phyloP scores from a whole-genome alignment of 306 rosid species.

The Oxytropis ochrocephala region DNA sequence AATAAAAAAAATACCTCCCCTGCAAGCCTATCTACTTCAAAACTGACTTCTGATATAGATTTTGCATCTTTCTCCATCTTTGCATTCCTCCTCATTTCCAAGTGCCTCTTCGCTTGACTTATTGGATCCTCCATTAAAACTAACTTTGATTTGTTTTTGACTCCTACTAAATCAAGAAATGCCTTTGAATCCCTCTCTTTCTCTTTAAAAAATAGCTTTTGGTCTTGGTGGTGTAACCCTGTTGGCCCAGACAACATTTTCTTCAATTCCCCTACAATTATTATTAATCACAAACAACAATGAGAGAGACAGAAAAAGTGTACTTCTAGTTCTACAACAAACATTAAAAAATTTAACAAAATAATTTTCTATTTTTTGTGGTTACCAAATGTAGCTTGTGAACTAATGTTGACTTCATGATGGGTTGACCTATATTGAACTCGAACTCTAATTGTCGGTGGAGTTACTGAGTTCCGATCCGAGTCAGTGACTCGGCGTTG shows the following conservation, averaged over 20 bases:
- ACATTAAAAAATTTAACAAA: background rate
- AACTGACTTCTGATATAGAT: conserved; percentile 68
- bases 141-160: conserved; percentile 72
- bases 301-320: background rate
- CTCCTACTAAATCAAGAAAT: conserved; percentile 74
- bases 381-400: conserved; percentile 58
- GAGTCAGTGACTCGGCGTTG: conserved; percentile 59
- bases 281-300: background rate
- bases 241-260: conserved; percentile 75
- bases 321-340: too few relatives aligned
- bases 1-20: conserved; percentile 42
- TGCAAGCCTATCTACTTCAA: conserved; percentile 79
- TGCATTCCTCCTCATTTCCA: conserved; percentile 70
- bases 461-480: conserved; percentile 47
- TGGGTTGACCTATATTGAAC: conserved; percentile 63
- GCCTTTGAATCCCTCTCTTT: conserved; percentile 88
- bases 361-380: too few relatives aligned
- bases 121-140: conserved; percentile 73
- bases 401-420: conserved; percentile 72
- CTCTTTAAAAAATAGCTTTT: conserved; percentile 69
- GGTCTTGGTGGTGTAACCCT: conserved; percentile 84
- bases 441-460: conserved; percentile 65
- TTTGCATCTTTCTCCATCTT: conserved; percentile 77
- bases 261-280: conserved; percentile 72
- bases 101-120: conserved; percentile 66